Percentiles rank a stretch among this genome's conserved stretches.
These are phyloP conservation scores for Fusarium sp. DNA, from an alignment of 2,329 filamentous ascomycete species.

Conservation along the genomic window DNA sequence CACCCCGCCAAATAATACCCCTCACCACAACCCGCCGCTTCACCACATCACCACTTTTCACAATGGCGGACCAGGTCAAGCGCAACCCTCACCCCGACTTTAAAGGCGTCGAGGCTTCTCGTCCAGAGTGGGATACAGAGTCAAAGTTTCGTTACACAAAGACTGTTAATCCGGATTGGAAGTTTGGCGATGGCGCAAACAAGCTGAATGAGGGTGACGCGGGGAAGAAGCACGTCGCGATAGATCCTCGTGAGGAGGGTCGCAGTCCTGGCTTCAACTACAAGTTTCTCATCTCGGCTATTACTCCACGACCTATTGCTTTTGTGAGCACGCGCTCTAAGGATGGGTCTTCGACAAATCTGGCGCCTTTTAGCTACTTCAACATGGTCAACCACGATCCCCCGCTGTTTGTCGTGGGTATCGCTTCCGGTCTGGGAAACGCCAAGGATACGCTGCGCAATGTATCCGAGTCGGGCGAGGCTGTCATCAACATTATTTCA, in stretches of 20 bases:
- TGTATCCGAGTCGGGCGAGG: conserved; percentile 77
- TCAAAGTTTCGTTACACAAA: conserved; percentile 68
- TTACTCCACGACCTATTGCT: conserved; percentile 85
- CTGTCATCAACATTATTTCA: conserved; percentile 87
- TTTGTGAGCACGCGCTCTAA: conserved; percentile 67
- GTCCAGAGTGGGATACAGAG: conserved; percentile 68
- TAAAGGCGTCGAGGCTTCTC: conserved; percentile 75
- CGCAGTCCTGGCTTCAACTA: conserved; percentile 82
- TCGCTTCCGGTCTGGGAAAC: conserved; percentile 56
- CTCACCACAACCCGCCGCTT: not conserved
- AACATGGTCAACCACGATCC: conserved; percentile 88
- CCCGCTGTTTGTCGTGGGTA: conserved; percentile 78
- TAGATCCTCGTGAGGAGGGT: conserved; percentile 82
- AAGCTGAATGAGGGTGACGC: conserved; percentile 42
- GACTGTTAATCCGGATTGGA: conserved; percentile 74
- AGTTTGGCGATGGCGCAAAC: conserved; percentile 75
- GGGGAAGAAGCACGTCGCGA: conserved; percentile 74
- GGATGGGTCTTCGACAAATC: conserved; percentile 75
- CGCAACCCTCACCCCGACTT: conserved; percentile 77
- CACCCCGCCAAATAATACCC: conserved; percentile 3
- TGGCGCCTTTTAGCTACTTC: conserved; percentile 91
- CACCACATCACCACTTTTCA: conserved; percentile 22
- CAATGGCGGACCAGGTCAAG: conserved; percentile 54
- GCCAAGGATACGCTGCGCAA: conserved; percentile 87
- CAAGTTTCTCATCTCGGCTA: conserved; percentile 87